These are phyloP conservation scores for Manihot esculenta DNA, from an alignment of 441 rosid genomes.

Conservation along the genomic window DNA sequence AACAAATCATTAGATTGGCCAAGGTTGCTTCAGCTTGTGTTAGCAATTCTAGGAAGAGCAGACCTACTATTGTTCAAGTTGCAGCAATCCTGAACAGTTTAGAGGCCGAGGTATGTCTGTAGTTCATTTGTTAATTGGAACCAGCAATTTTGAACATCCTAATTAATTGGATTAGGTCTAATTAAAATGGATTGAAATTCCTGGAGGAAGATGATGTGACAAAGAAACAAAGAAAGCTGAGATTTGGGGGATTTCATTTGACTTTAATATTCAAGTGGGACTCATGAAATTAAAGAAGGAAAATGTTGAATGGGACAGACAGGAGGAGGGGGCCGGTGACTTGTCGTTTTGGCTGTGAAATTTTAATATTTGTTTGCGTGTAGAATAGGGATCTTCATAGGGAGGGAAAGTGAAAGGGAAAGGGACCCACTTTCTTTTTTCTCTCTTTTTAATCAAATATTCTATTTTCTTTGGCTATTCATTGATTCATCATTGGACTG, in stretches of 20 bases:
- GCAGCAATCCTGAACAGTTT: slow-evolving; percentile 62
- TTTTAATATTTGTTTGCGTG: slow-evolving; percentile 6
- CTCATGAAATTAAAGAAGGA: neutral
- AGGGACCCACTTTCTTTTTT: neutral
- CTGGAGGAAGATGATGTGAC: too few species aligned
- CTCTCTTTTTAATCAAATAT: neutral
- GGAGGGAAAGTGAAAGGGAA: neutral
- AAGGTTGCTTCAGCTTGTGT: slow-evolving; percentile 81
- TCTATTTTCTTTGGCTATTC: neutral
- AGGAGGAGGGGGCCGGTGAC: slow-evolving; percentile 10
- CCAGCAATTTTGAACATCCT: neutral
- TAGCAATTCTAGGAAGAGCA: slow-evolving; percentile 56
- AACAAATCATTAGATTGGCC: slow-evolving; percentile 56
- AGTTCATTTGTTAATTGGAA: neutral
- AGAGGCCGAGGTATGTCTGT: slow-evolving; percentile 37
- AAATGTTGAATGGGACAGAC: too few species aligned
- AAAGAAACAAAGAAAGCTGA: neutral
- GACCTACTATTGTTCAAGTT: slow-evolving; percentile 60
- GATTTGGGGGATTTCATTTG: neutral
- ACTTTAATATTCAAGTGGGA: neutral
- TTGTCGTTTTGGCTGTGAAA: neutral
- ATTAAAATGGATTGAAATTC: too few species aligned
- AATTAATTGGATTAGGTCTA: too few species aligned
- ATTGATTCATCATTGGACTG: neutral
- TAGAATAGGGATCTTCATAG: neutral